phyloP scores from a whole-genome alignment of 2,329 filamentous ascomycete species.

The Beauveria pseudobassiana region DNA sequence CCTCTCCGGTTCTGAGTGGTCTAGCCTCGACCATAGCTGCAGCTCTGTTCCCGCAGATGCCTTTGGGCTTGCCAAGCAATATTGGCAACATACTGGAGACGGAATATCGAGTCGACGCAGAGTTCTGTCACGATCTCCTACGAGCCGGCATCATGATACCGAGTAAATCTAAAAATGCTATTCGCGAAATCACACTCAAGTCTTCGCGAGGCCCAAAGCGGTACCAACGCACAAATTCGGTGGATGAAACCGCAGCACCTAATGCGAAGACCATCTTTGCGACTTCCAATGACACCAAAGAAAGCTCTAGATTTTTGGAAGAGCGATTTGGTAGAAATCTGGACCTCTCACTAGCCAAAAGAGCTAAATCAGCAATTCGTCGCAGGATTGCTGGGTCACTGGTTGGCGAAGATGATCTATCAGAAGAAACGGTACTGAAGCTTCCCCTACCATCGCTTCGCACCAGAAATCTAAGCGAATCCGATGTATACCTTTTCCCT shows the following conservation, averaged over 20 bases:
- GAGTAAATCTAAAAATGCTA: slow-evolving; percentile 19
- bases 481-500: slow-evolving; percentile 84
- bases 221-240: slow-evolving; percentile 57
- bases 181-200: slow-evolving; percentile 25
- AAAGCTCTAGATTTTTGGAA: slow-evolving; percentile 78
- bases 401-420: slow-evolving; percentile 57
- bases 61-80: slow-evolving; percentile 75
- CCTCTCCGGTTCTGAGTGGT: slow-evolving; percentile 43
- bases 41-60: slow-evolving; percentile 61
- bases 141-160: slow-evolving; percentile 54
- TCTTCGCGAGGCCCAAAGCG: slow-evolving; percentile 65
- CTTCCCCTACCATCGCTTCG: slow-evolving; percentile 31
- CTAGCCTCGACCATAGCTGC: slow-evolving; percentile 57
- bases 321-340: slow-evolving; percentile 91
- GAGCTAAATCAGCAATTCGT: slow-evolving; percentile 78
- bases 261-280: slow-evolving; percentile 27
- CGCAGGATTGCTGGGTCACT: slow-evolving; percentile 84
- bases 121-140: slow-evolving; percentile 76
- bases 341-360: slow-evolving; percentile 66
- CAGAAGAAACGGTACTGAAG: slow-evolving; percentile 17
- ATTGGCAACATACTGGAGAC: slow-evolving; percentile 95
- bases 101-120: slow-evolving; percentile 86
- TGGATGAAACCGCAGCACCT: slow-evolving; percentile 24
- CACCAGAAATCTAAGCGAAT: slow-evolving; percentile 64
- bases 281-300: slow-evolving; percentile 31